These are phyloP conservation scores for Rickenella mellea DNA, from an alignment of 768 basidiomycete species.

Conservation along the genomic window DNA sequence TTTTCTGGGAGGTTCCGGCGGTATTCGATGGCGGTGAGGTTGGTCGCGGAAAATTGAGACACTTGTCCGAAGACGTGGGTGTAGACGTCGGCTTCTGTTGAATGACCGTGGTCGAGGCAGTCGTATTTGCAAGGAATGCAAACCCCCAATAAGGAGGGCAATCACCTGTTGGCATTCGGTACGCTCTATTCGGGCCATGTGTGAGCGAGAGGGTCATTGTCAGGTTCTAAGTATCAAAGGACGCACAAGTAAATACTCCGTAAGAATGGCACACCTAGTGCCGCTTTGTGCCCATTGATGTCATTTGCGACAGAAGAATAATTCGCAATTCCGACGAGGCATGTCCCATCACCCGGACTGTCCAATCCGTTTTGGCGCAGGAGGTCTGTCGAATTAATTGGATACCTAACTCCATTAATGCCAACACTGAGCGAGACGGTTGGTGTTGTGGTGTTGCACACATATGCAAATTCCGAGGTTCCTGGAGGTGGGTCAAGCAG, in stretches of 20 bases:
- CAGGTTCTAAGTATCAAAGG: background rate
- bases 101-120: conserved; percentile 18
- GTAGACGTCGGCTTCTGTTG: conserved; percentile 18
- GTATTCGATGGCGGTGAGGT: too few species aligned
- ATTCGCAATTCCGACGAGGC: conserved; percentile 7
- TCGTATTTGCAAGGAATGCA: conserved; percentile 19
- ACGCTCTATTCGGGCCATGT: conserved; percentile 12
- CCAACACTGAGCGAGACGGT: conserved; percentile 17
- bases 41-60: too few species aligned
- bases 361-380: too few species aligned
- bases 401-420: conserved; percentile 23
- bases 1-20: too few species aligned
- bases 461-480: conserved; percentile 8
- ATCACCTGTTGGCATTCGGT: conserved; percentile 19
- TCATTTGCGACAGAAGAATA: too few species aligned
- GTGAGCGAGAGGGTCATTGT: too few species aligned
- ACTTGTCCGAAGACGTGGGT: too few species aligned
- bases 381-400: conserved; percentile 17
- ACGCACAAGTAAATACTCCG: conserved; percentile 22
- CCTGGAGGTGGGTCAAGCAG: too few species aligned
- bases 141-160: conserved; percentile 24
- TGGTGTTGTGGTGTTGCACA: conserved; percentile 14
- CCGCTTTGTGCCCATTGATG: too few species aligned
- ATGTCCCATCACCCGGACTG: too few species aligned
- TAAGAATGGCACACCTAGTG: conserved; percentile 18